Percentiles rank a stretch among this genome's conserved stretches.
Conservation (phyloP, 331 rosid species). For the Erythrophleum ivorense region DNA sequence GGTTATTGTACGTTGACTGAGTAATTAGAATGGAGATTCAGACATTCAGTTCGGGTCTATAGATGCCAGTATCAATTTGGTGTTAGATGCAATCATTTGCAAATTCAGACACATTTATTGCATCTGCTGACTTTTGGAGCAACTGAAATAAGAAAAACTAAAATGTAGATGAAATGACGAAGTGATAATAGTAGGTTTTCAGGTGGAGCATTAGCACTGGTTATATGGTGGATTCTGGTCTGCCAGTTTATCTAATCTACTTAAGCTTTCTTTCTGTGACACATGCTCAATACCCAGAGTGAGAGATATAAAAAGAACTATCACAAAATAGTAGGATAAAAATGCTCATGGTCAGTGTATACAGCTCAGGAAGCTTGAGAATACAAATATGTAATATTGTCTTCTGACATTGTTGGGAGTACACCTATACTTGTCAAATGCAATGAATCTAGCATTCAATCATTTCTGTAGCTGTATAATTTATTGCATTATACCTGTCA, state of each 20-base stretch:
- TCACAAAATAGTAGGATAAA: not conserved
- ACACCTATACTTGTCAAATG: not conserved
- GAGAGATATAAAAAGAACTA: conserved; percentile 1
- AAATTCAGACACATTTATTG: not conserved
- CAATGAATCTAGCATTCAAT: conserved; percentile 6
- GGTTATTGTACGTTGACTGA: not conserved
- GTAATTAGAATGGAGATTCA: not conserved
- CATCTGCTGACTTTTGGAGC: not conserved
- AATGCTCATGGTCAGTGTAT: conserved; percentile 1
- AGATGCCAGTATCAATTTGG: not conserved
- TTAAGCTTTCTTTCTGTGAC: not conserved
- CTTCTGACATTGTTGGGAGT: conserved; percentile 28
- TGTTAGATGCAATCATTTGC: not conserved
- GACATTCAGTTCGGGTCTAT: not conserved
- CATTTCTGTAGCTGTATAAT: not conserved
- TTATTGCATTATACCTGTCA: conserved; percentile 1
- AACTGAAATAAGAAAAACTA: not conserved
- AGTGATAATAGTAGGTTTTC: not conserved
- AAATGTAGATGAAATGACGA: not conserved
- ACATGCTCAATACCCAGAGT: not conserved
- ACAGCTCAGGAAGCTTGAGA: conserved; percentile 1
- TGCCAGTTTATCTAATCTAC: not conserved
- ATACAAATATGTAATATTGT: conserved; percentile 1
- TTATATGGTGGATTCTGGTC: not conserved
- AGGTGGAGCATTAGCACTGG: not conserved